A percentile compares a stretch with the other conserved stretches of the same genome.
phyloP scores from a whole-genome alignment of 176 grass and related monocot species.

The Lolium perenne region DNA sequence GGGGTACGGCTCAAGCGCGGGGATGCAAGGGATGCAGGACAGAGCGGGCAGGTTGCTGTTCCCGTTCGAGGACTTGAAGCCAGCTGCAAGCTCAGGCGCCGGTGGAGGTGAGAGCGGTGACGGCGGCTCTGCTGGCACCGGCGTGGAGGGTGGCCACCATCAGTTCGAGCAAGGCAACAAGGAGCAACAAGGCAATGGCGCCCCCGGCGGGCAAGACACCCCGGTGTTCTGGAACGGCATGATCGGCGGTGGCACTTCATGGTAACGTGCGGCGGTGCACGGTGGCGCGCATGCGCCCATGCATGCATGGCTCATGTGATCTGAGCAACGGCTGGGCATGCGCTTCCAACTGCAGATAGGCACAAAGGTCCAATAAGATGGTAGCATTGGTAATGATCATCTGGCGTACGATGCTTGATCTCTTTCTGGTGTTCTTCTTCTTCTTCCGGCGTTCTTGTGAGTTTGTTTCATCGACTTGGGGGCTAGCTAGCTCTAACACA shows the following conservation, averaged over 20 bases:
- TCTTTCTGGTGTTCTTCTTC: slow-evolving; percentile 49
- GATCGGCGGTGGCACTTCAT: slow-evolving; percentile 70
- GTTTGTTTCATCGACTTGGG: slow-evolving; percentile 45
- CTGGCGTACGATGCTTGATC: slow-evolving; percentile 14
- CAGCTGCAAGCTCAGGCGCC: slow-evolving; percentile 41
- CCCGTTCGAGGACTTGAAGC: slow-evolving; percentile 83
- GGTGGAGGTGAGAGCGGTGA: slow-evolving; percentile 38
- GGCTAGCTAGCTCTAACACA: slow-evolving; percentile 51
- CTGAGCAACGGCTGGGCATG: slow-evolving; percentile 1
- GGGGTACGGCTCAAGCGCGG: slow-evolving; percentile 44
- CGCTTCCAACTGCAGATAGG: slow-evolving; percentile 32
- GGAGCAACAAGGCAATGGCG: slow-evolving; percentile 48
- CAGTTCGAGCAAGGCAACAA: slow-evolving; percentile 63
- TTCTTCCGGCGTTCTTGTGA: slow-evolving; percentile 25
- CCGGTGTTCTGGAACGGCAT: slow-evolving; percentile 66
- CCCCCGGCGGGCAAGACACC: slow-evolving; percentile 39
- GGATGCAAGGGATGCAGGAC: slow-evolving; percentile 59
- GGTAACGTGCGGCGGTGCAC: slow-evolving; percentile 46
- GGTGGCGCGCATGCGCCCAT: slow-evolving; percentile 16
- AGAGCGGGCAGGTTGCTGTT: slow-evolving; percentile 66
- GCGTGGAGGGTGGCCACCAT: slow-evolving; percentile 36
- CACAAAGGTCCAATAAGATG: slow-evolving; percentile 53
- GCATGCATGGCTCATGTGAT: slow-evolving; percentile 53
- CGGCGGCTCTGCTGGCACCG: slow-evolving; percentile 35
- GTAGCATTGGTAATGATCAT: slow-evolving; percentile 41